Evolutionary conservation across 140 eudicot genomes (phyloP).

Genomic region (Oenanthe javanica): DNA sequence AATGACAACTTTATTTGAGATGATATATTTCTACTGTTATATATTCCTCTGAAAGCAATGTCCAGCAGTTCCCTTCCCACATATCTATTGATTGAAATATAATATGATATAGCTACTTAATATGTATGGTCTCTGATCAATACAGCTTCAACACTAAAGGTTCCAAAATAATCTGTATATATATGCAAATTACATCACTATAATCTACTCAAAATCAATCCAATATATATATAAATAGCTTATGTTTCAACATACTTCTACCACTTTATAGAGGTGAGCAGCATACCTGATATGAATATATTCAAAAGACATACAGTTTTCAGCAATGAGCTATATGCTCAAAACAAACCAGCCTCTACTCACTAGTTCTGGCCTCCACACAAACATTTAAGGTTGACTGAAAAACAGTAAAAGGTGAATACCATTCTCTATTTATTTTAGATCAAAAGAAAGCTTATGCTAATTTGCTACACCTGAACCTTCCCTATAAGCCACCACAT

Average conservation of each 20-base stretch:
- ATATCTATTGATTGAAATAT: background rate
- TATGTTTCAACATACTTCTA: background rate
- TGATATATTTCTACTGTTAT: background rate
- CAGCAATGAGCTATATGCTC: background rate
- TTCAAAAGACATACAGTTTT: conserved; percentile 1
- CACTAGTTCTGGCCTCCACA: background rate
- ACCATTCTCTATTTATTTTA: background rate
- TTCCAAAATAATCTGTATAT: background rate
- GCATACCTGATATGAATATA: background rate
- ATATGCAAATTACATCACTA: background rate
- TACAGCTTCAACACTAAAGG: background rate
- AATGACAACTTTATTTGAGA: background rate
- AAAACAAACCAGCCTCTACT: background rate
- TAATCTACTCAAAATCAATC: background rate
- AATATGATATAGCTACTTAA: background rate
- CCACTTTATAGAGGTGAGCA: background rate
- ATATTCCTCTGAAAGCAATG: background rate
- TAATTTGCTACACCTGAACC: conserved; percentile 5
- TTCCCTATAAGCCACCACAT: background rate
- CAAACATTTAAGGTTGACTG: background rate
- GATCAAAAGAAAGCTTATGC: background rate
- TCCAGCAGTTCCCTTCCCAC: background rate
- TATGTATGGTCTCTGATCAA: background rate
- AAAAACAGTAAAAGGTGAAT: background rate
- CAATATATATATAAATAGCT: background rate